Conservation (phyloP, 306 rosid species). For the Vachellia collinsii region DNA sequence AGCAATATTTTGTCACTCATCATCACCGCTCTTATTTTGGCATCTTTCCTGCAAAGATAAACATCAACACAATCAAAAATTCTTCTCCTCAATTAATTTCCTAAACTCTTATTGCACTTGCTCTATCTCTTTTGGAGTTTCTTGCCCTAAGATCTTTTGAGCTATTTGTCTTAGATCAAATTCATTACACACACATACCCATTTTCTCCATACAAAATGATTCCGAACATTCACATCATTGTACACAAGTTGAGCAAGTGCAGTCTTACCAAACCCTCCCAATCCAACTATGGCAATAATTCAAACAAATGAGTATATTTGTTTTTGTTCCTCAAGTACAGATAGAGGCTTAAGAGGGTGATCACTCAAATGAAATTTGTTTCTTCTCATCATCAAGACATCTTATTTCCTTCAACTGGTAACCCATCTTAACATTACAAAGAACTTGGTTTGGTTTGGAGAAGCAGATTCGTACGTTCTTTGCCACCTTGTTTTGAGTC, state of each 20-base stretch:
- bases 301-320: not conserved
- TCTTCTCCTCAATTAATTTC: not conserved
- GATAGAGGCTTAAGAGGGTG: not conserved
- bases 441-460: not conserved
- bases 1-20: not conserved
- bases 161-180: not conserved
- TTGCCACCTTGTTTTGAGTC: not conserved
- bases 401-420: not conserved
- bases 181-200: conserved; percentile 30
- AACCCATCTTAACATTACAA: not conserved
- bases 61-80: conserved; percentile 34
- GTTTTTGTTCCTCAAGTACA: not conserved
- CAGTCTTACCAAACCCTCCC: conserved; percentile 30
- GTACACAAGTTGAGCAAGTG: conserved; percentile 32
- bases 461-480: not conserved
- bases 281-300: conserved; percentile 17
- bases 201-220: not conserved
- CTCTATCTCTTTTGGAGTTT: not conserved
- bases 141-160: not conserved
- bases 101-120: not conserved
- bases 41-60: not conserved
- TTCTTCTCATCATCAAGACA: not conserved
- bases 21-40: no score
- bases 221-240: no score
- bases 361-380: not conserved